Evolutionary conservation across 2,329 filamentous ascomycete genomes (phyloP), one percentile per base, ranked within the genome.

Genomic region (Cyphellophora attinorum): DNA sequence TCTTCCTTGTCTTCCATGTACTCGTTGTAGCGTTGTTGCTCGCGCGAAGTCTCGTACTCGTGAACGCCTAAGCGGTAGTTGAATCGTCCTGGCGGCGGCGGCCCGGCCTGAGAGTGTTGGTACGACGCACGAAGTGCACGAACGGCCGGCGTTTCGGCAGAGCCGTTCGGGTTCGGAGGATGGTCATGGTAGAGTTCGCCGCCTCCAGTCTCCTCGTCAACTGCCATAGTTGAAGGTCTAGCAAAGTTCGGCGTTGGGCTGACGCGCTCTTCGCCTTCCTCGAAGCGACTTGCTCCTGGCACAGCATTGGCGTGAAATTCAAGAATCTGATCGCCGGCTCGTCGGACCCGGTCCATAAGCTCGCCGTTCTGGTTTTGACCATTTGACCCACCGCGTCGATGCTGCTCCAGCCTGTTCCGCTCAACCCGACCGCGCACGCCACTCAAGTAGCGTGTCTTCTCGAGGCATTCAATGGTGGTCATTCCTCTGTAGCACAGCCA

Each of bases 401-500:
- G 65, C 41, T 73, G 68, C 30, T 72, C 67, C 41, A 64, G 60
- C 46, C 76, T 72, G 36, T 79, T 72, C 42, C 74, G 65, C 52
- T 83, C 77, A 53, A 89, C 72, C 31, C 73, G 73, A 53, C 76
- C 77, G 37, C 81, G 74, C 40, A 94, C 57, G 0, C 85, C 85
- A 6, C 82, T 85, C 5, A 94, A 72, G 59, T 98, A 98, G 36
- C 91, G 75, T 2, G 89, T 96, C 67, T 91, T 95, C 60, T 98
- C 91, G 40, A 98, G 65, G 51, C 82, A 93, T 58, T 98, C 91
- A 39, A 98, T 95, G 3, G 91, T 98, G 1, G 91, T 98, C 59
- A 93, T 79, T 3, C 85, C 85, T 16, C 74, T 72, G 35, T 73
- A 64, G 2, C 85, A 84, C 2, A 98, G 70, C 56, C 82, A 76